Evolutionary conservation across 176 grass and related monocot genomes (phyloP).

Genomic region (Oryza punctata): DNA sequence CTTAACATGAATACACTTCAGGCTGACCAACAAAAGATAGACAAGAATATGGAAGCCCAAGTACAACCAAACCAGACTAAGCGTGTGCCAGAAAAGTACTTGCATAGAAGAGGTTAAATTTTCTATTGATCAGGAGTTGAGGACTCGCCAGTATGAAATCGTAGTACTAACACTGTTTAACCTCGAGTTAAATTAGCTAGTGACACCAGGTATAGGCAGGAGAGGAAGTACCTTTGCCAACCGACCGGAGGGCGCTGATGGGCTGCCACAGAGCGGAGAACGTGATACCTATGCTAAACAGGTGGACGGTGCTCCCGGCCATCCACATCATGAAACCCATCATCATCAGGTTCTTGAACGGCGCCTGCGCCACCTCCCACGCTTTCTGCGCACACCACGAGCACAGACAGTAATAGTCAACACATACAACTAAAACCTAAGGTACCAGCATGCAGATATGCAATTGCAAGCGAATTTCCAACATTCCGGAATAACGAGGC

Average conservation of each 20-base stretch:
- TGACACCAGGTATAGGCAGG: not conserved
- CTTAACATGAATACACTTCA: not conserved
- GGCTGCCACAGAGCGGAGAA: constrained; percentile 95
- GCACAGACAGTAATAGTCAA: constrained; percentile 2
- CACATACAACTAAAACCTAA: constrained; percentile 24
- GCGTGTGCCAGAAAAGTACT: not conserved
- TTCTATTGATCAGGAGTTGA: not conserved
- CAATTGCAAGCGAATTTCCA: constrained; percentile 12
- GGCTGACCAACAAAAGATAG: not conserved
- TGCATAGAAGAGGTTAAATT: not conserved
- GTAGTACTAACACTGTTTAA: not conserved
- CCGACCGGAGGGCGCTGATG: constrained; percentile 70
- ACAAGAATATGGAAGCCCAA: constrained; percentile 2
- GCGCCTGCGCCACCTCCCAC: constrained; percentile 93
- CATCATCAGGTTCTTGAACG: constrained; percentile 98
- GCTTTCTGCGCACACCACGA: constrained; percentile 71
- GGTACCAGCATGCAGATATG: not conserved
- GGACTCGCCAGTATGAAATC: not conserved
- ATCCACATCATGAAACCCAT: constrained; percentile 99
- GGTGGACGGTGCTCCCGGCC: constrained; percentile 90
- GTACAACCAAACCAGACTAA: constrained; percentile 1
- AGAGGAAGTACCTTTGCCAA: constrained; percentile 72
- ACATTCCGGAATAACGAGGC: not conserved
- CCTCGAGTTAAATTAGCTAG: not conserved
- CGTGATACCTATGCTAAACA: constrained; percentile 99